Conservation (phyloP, 2,329 filamentous ascomycete species). For the Diaporthe sp. region DNA sequence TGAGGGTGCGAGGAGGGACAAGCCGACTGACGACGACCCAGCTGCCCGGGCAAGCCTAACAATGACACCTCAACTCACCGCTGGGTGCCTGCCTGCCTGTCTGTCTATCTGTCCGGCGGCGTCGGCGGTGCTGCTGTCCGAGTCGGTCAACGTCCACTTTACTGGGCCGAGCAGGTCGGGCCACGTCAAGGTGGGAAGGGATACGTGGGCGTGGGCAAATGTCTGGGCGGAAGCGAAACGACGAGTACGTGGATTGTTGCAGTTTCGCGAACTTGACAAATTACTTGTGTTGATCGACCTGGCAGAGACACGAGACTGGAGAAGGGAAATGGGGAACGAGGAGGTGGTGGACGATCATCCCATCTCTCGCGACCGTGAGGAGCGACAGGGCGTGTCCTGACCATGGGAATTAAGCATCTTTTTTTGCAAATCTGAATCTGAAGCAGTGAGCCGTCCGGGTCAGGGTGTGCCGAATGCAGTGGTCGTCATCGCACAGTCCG, state of each 20-base stretch:
- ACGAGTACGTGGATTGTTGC: slow-evolving; percentile 23
- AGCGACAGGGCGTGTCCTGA: slow-evolving; percentile 26
- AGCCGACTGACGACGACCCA: slow-evolving; percentile 7
- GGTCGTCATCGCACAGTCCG: slow-evolving; percentile 37
- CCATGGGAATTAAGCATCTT: slow-evolving; percentile 36
- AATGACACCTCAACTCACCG: neutral
- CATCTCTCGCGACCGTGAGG: neutral
- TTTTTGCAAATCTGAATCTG: slow-evolving; percentile 35
- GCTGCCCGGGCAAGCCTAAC: neutral
- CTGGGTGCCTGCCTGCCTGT: neutral
- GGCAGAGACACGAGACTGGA: slow-evolving; percentile 7
- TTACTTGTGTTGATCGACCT: neutral
- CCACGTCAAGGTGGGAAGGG: slow-evolving; percentile 30
- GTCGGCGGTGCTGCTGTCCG: slow-evolving; percentile 15
- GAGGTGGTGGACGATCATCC: slow-evolving; percentile 24
- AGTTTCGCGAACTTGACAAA: slow-evolving; percentile 20
- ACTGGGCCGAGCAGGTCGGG: slow-evolving; percentile 26
- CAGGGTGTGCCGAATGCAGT: slow-evolving; percentile 29
- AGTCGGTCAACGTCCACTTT: slow-evolving; percentile 26
- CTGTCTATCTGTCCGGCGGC: neutral
- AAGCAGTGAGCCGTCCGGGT: slow-evolving; percentile 22
- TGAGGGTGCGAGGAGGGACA: slow-evolving; percentile 4
- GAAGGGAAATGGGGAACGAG: neutral
- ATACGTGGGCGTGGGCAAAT: slow-evolving; percentile 5
- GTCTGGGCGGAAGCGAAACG: slow-evolving; percentile 19